Evolutionary conservation across 208 protist genomes (phyloP).

Genomic region (Leishmania guyanensis): DNA sequence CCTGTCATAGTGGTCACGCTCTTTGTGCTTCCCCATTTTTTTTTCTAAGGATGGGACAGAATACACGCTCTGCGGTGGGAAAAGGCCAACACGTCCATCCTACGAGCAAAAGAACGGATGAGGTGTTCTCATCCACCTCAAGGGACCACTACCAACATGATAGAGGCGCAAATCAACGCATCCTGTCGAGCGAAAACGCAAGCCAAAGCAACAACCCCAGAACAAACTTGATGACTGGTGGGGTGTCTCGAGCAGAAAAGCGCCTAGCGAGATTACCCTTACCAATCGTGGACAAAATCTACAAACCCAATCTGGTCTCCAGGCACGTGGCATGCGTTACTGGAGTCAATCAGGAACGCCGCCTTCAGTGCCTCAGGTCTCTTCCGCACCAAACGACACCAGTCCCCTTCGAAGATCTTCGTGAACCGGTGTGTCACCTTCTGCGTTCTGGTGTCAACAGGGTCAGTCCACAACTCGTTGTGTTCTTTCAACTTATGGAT

Average conservation of each 20-base stretch:
- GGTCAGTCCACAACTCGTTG: slow-evolving; percentile 27
- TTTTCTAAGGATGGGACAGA: background rate
- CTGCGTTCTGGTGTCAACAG: slow-evolving; percentile 34
- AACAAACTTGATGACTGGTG: background rate
- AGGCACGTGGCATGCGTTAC: slow-evolving; percentile 68
- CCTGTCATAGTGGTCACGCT: no score
- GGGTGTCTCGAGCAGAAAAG: background rate
- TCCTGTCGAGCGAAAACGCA: background rate
- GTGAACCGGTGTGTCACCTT: slow-evolving; percentile 53
- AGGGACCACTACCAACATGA: background rate
- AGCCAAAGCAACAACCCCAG: background rate
- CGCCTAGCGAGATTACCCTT: no score
- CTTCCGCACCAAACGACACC: slow-evolving; percentile 35
- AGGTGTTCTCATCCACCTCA: background rate
- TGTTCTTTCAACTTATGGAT: slow-evolving; percentile 36
- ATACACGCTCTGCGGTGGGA: background rate
- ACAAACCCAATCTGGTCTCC: slow-evolving; percentile 54
- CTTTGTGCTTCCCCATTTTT: no score
- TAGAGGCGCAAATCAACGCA: background rate
- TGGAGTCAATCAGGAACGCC: slow-evolving; percentile 67
- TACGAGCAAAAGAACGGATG: background rate
- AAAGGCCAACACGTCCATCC: background rate
- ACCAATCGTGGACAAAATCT: slow-evolving; percentile 43
- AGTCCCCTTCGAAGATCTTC: slow-evolving; percentile 46
- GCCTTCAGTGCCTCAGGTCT: slow-evolving; percentile 56